Conservation (phyloP, 78 protist genomes). For the Dictyostelium intermedium region DNA sequence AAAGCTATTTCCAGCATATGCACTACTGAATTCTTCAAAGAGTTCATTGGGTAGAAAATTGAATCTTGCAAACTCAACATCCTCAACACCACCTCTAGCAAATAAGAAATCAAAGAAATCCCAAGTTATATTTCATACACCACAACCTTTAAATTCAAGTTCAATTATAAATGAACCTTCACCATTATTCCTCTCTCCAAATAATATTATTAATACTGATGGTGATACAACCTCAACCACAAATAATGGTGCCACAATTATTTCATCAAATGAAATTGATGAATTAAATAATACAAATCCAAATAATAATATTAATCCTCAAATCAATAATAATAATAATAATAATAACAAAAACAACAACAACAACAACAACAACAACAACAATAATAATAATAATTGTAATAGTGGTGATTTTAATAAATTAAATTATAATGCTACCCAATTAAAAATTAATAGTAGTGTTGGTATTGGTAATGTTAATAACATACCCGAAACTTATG, state of each 20-base stretch:
- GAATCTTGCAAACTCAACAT: not conserved
- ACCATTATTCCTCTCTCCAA: slow-evolving; percentile 39
- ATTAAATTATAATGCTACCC: not conserved
- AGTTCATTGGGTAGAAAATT: not conserved
- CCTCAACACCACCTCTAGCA: slow-evolving; percentile 16
- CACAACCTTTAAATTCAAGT: not conserved
- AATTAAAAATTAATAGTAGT: not conserved
- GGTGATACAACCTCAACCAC: not conserved
- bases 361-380: too few relatives aligned
- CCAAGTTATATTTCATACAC: slow-evolving; percentile 36
- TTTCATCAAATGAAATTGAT: not conserved
- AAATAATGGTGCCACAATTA: not conserved
- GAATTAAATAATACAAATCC: not conserved
- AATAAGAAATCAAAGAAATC: not conserved
- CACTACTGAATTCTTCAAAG: not conserved
- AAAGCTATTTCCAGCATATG: slow-evolving; percentile 15
- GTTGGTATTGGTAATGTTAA: not conserved
- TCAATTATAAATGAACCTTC: slow-evolving; percentile 28
- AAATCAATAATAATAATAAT: not conserved
- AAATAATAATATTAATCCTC: slow-evolving; percentile 18
- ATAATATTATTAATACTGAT: not conserved
- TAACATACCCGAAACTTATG: not conserved
- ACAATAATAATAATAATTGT: not conserved
- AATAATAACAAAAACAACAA: too few relatives aligned
- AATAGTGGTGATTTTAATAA: not conserved